These are phyloP conservation scores for Xenoacremonium recifei DNA, from an alignment of 2,329 filamentous ascomycete species.

Conservation along the genomic window DNA sequence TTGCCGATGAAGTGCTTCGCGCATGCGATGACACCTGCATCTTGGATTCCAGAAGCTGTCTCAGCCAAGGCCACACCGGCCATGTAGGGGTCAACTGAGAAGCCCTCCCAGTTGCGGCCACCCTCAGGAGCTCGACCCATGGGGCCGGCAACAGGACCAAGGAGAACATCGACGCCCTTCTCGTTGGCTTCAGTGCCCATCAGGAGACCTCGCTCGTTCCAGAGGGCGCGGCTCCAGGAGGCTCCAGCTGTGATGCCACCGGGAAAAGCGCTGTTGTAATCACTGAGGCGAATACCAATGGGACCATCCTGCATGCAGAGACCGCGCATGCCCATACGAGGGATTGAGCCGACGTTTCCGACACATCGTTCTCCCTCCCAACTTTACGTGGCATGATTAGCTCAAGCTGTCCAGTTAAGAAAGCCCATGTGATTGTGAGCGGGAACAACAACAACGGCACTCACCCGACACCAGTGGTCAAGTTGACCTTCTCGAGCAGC, in stretches of 20 bases:
- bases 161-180: conserved; percentile 74
- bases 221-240: conserved; percentile 75
- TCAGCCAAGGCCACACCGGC: conserved; percentile 70
- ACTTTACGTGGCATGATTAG: conserved; percentile 26
- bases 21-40: conserved; percentile 78
- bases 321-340: conserved; percentile 65
- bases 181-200: conserved; percentile 63
- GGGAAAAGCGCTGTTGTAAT: conserved; percentile 80
- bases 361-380: conserved; percentile 67
- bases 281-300: conserved; percentile 72
- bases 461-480: conserved; percentile 87
- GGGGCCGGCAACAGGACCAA: conserved; percentile 50
- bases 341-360: conserved; percentile 70
- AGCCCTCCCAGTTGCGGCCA: conserved; percentile 64
- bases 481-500: conserved; percentile 85
- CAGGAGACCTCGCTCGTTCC: conserved; percentile 49
- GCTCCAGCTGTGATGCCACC: conserved; percentile 77
- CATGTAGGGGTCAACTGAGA: conserved; percentile 70
- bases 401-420: conserved; percentile 22
- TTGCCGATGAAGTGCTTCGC: conserved; percentile 76
- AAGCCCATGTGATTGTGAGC: too few species aligned
- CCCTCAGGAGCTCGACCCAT: conserved; percentile 45
- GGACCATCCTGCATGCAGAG: conserved; percentile 89
- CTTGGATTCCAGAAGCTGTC: conserved; percentile 77
- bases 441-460: conserved; percentile 30